phyloP scores from a whole-genome alignment of 2,329 filamentous ascomycete species.

The Aspergillus floridensis region DNA sequence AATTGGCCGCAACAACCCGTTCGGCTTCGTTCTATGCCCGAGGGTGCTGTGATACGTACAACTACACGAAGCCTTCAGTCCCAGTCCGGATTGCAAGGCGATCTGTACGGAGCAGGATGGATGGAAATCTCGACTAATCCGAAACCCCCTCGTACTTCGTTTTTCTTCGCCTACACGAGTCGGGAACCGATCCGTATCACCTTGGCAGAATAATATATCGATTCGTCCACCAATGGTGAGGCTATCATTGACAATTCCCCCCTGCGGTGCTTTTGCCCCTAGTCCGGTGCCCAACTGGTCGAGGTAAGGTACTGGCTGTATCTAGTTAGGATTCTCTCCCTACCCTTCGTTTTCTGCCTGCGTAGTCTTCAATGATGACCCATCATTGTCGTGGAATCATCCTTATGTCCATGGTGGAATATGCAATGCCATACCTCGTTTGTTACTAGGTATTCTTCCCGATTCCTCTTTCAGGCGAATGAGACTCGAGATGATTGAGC shows the following conservation, averaged over 20 bases:
- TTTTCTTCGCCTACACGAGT: neutral
- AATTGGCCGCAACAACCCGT: neutral
- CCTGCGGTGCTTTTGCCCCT: neutral
- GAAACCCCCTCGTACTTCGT: neutral
- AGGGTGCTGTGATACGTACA: neutral
- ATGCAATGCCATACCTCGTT: too few relatives aligned
- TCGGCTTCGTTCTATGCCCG: neutral
- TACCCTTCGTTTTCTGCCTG: too few relatives aligned
- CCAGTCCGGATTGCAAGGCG: neutral
- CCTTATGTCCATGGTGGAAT: neutral
- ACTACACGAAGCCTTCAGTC: neutral
- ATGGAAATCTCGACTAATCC: neutral
- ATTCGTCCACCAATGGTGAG: neutral
- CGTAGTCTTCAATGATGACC: too few relatives aligned
- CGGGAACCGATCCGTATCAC: neutral
- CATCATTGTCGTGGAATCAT: neutral
- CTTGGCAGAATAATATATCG: neutral
- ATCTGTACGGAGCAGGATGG: neutral
- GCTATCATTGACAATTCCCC: neutral
- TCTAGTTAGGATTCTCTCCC: too few relatives aligned
- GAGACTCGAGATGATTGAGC: neutral
- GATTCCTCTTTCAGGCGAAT: neutral
- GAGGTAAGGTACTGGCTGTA: neutral
- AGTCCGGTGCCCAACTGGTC: slow-evolving; percentile 2
- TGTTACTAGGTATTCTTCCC: too few relatives aligned